These are phyloP conservation scores for Massarina eburnea DNA, from an alignment of 2,329 filamentous ascomycete species.

Conservation along the genomic window DNA sequence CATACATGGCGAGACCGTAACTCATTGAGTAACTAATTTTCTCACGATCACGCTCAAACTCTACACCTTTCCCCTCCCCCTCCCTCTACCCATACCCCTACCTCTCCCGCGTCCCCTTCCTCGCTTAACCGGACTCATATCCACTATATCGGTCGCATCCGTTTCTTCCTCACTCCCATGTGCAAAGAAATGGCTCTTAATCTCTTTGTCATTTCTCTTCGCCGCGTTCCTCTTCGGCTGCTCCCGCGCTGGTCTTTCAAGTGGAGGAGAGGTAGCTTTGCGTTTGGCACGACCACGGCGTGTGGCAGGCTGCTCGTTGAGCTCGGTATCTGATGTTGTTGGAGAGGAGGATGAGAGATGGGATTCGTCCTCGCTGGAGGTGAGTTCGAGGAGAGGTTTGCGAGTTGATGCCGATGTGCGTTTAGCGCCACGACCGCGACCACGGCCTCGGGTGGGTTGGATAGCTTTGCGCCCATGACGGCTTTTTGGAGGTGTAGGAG, in stretches of 20 bases:
- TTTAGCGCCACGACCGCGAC: slow-evolving; percentile 17
- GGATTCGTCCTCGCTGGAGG: slow-evolving; percentile 10
- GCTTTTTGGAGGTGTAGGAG: slow-evolving; percentile 2
- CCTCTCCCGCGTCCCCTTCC: slow-evolving; percentile 5
- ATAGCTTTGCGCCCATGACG: slow-evolving; percentile 1
- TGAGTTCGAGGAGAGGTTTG: slow-evolving; percentile 8
- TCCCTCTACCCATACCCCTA: slow-evolving; percentile 13
- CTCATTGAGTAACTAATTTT: too few relatives aligned
- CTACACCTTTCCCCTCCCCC: slow-evolving; percentile 9
- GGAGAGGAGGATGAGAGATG: slow-evolving; percentile 11
- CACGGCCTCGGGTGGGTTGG: slow-evolving; percentile 10
- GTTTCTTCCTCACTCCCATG: slow-evolving; percentile 36
- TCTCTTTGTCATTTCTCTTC: slow-evolving; percentile 28
- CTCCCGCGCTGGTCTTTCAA: neutral
- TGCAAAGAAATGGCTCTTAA: slow-evolving; percentile 39
- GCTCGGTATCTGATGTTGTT: slow-evolving; percentile 1
- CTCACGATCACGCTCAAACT: too few relatives aligned
- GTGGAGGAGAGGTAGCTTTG: slow-evolving; percentile 8
- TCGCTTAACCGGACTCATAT: slow-evolving; percentile 24
- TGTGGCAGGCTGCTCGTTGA: neutral
- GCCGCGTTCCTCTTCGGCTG: slow-evolving; percentile 29
- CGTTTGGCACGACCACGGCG: slow-evolving; percentile 1
- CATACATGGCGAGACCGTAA: too few relatives aligned
- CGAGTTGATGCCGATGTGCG: slow-evolving; percentile 8
- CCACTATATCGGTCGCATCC: slow-evolving; percentile 30